Evolutionary conservation across 495 filamentous ascomycete genomes (phyloP).

Genomic region (Lindgomyces ingoldianus): DNA sequence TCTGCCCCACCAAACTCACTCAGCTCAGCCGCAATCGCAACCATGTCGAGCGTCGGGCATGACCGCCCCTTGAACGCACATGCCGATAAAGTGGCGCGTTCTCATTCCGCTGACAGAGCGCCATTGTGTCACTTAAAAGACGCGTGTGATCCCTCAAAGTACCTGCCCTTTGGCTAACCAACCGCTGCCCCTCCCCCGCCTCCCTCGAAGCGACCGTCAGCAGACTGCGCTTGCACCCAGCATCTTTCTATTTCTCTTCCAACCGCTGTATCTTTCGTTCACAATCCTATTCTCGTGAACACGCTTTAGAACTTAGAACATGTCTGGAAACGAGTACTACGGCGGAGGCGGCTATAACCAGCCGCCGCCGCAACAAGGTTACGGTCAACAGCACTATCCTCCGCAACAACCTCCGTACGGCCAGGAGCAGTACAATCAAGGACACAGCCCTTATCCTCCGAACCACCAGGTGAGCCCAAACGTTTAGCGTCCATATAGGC

Average conservation of each 20-base stretch:
- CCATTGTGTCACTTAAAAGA: constrained; percentile 20
- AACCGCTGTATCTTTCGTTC: neutral
- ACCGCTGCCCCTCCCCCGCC: constrained; percentile 17
- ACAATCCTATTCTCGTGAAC: neutral
- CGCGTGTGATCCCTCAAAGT: constrained; percentile 2
- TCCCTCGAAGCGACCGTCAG: neutral
- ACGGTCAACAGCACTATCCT: constrained; percentile 10
- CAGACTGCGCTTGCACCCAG: neutral
- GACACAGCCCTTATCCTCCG: constrained; percentile 27
- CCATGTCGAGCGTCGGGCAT: constrained; percentile 16
- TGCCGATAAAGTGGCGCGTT: constrained; percentile 26
- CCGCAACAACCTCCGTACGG: constrained; percentile 16
- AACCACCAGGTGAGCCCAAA: constrained; percentile 23
- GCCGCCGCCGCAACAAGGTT: constrained; percentile 13
- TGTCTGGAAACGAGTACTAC: constrained; percentile 26
- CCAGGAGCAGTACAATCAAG: constrained; percentile 20
- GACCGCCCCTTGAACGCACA: constrained; percentile 10
- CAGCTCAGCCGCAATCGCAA: constrained; percentile 24
- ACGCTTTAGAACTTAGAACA: constrained; percentile 12
- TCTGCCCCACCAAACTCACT: neutral
- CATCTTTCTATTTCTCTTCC: neutral
- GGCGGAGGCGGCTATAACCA: constrained; percentile 10
- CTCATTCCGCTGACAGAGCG: constrained; percentile 6
- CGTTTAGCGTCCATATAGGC: neutral
- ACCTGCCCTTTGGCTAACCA: constrained; percentile 6